A percentile compares a stretch with the other conserved stretches of the same genome.
Evolutionary conservation across 306 rosid species (phyloP).

Genomic region (Leucaena leucocephala): DNA sequence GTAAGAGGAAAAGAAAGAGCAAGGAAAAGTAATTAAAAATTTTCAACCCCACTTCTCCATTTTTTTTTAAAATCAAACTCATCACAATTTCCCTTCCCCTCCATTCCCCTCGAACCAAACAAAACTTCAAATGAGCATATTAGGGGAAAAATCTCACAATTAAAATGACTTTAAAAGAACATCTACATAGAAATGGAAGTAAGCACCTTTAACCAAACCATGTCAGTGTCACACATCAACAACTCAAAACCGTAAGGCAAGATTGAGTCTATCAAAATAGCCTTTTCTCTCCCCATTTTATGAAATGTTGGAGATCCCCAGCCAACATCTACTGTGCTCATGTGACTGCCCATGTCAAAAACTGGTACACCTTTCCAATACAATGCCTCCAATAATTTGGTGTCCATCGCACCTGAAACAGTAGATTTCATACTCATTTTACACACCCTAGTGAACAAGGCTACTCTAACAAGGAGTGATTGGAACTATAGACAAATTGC

Average conservation of each 20-base stretch:
- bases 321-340: constrained; percentile 96
- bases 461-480: constrained; percentile 24
- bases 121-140: constrained; percentile 2
- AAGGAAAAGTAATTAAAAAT: background rate
- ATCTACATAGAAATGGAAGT: constrained; percentile 30
- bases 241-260: constrained; percentile 85
- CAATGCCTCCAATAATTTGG: constrained; percentile 86
- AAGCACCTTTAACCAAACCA: constrained; percentile 97
- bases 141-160: background rate
- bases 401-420: constrained; percentile 94
- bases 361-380: constrained; percentile 93
- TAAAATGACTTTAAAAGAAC: background rate
- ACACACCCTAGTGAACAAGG: constrained; percentile 29
- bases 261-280: constrained; percentile 76
- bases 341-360: constrained; percentile 97
- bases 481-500: constrained; percentile 17
- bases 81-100: background rate
- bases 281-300: constrained; percentile 98
- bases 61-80: background rate
- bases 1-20: background rate
- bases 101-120: background rate
- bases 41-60: background rate
- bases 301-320: constrained; percentile 98
- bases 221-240: constrained; percentile 98
- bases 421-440: constrained; percentile 37